phyloP scores from a whole-genome alignment of 805 yeast species.

The Candida tammaniensis region DNA sequence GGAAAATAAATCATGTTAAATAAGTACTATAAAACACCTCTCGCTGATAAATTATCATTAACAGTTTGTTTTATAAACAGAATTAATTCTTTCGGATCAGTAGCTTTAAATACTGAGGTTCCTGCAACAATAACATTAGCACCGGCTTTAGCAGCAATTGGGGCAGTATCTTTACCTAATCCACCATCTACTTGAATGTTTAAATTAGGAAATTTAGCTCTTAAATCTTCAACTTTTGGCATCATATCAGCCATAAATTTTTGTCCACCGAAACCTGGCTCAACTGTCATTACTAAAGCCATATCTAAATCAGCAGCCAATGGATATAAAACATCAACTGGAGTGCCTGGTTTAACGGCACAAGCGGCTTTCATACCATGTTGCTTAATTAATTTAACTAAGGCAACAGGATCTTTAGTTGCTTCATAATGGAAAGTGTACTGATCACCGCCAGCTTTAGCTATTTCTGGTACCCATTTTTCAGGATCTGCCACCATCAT shows the following conservation, averaged over 20 bases:
- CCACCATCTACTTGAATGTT: constrained; percentile 98
- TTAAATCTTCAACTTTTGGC: constrained; percentile 84
- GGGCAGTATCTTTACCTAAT: constrained; percentile 79
- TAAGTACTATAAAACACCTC: constrained; percentile 41
- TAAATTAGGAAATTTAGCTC: constrained; percentile 70
- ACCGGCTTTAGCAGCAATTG: constrained; percentile 91
- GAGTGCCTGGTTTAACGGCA: constrained; percentile 91
- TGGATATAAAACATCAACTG: constrained; percentile 77
- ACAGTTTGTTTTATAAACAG: constrained; percentile 65
- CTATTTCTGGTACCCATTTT: constrained; percentile 90
- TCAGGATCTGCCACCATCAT: constrained; percentile 97
- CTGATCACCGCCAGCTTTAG: constrained; percentile 91
- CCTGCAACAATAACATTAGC: constrained; percentile 99
- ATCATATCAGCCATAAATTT: constrained; percentile 93
- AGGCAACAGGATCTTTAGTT: constrained; percentile 69
- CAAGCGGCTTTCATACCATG: constrained; percentile 92
- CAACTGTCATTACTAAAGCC: constrained; percentile 98
- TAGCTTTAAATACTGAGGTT: constrained; percentile 85
- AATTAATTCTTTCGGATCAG: constrained; percentile 75
- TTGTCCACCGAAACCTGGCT: constrained; percentile 99
- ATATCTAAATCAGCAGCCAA: constrained; percentile 78
- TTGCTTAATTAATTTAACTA: constrained; percentile 71
- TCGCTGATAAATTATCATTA: constrained; percentile 41
- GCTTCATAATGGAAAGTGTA: constrained; percentile 96
- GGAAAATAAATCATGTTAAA: too few species aligned